Conservation (phyloP, 495 filamentous ascomycete genomes). For the Penicillium cosmopolitanum region DNA sequence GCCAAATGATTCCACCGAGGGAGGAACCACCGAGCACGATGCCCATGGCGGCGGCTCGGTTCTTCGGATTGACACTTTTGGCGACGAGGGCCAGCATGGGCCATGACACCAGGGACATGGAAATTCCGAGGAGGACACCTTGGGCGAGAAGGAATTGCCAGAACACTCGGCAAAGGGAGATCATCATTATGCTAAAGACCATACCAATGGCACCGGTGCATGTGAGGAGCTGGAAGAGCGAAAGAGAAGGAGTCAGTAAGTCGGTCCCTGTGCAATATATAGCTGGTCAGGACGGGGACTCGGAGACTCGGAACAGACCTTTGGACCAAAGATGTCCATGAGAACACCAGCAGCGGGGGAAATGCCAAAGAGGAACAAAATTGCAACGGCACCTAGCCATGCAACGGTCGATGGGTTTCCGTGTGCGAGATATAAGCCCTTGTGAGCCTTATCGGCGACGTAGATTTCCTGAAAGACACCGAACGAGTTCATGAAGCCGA, state of each 20-base stretch:
- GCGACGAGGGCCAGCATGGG: conserved; percentile 56
- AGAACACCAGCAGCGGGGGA: conserved; percentile 38
- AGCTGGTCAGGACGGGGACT: not conserved
- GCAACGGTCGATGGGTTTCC: conserved; percentile 55
- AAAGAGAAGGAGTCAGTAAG: not conserved
- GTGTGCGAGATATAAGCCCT: conserved; percentile 37
- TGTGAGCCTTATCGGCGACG: conserved; percentile 30
- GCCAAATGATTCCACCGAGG: conserved; percentile 57
- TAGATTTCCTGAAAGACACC: conserved; percentile 69
- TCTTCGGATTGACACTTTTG: conserved; percentile 57
- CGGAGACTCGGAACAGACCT: conserved; percentile 13
- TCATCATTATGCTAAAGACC: conserved; percentile 59
- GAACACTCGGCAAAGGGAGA: conserved; percentile 57
- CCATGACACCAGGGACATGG: conserved; percentile 52
- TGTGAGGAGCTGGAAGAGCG: conserved; percentile 29
- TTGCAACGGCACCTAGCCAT: conserved; percentile 62
- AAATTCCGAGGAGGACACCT: conserved; percentile 57
- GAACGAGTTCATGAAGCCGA: conserved; percentile 59
- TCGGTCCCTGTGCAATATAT: no score
- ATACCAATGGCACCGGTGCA: conserved; percentile 33
- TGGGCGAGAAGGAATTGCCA: conserved; percentile 68
- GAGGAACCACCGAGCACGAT: conserved; percentile 59
- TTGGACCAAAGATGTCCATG: conserved; percentile 45
- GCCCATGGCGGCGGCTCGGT: conserved; percentile 56
- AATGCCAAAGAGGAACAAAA: conserved; percentile 44